A percentile compares a stretch with the other conserved stretches of the same genome.
Conservation (phyloP, 495 filamentous ascomycete species). For the Talaromyces borbonicus region DNA sequence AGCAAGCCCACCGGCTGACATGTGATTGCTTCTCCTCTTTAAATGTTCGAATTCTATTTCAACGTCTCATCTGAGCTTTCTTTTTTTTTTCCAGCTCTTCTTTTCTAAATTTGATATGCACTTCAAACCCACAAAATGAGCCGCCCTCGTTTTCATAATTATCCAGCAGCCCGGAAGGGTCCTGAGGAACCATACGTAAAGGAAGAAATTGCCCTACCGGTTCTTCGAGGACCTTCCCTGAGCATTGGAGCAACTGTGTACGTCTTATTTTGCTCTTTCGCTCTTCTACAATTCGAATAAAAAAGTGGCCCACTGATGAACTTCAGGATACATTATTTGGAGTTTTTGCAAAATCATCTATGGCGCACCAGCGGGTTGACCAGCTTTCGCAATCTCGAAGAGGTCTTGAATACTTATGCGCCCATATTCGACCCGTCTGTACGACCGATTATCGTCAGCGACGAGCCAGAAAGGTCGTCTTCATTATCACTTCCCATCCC, state of each 20-base stretch:
- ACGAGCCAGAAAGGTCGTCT: constrained; percentile 10
- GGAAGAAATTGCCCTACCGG: constrained; percentile 41
- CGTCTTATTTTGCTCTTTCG: constrained; percentile 9
- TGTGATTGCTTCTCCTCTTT: constrained; percentile 8
- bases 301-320: not conserved
- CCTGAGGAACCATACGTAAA: constrained; percentile 37
- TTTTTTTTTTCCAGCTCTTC: not conserved
- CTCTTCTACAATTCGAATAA: not conserved
- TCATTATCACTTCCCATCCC: constrained; percentile 15
- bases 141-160: constrained; percentile 25
- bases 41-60: not conserved
- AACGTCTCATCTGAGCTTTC: not conserved
- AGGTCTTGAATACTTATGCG: constrained; percentile 46
- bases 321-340: constrained; percentile 43
- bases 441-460: constrained; percentile 47
- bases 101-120: not conserved
- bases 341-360: constrained; percentile 46
- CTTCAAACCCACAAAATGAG: not conserved
- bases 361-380: constrained; percentile 73
- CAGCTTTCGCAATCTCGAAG: constrained; percentile 42
- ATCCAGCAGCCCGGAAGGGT: constrained; percentile 34
- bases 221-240: constrained; percentile 41
- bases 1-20: too few relatives aligned
- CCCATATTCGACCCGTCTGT: constrained; percentile 80
- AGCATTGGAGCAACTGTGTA: constrained; percentile 42